Percentiles rank a stretch among this genome's conserved stretches.
These are phyloP conservation scores for Cyclotella sp. DNA, from an alignment of 108 stramenopile species.

Conservation along the genomic window DNA sequence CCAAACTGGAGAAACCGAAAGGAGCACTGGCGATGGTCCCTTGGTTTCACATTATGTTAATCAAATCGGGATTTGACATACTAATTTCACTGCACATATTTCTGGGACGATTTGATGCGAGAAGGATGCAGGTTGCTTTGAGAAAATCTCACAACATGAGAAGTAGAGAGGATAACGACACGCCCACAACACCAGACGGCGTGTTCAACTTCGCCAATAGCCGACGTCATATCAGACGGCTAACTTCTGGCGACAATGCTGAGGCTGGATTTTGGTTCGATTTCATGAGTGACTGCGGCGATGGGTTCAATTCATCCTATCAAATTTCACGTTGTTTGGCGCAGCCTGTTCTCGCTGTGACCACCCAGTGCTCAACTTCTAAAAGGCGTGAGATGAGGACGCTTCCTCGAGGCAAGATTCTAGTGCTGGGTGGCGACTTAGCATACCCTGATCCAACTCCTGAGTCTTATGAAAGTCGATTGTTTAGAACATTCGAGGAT, in stretches of 20 bases:
- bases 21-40: conserved; percentile 64
- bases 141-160: conserved; percentile 8
- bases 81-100: conserved; percentile 63
- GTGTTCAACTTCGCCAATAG: conserved; percentile 50
- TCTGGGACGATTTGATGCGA: conserved; percentile 68
- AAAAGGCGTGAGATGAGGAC: conserved; percentile 11
- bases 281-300: conserved; percentile 68
- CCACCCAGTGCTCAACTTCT: conserved; percentile 12
- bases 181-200: conserved; percentile 18
- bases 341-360: conserved; percentile 57
- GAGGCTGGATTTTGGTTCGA: conserved; percentile 65
- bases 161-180: neutral
- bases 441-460: conserved; percentile 66
- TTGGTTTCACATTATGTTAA: conserved; percentile 62
- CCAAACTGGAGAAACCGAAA: conserved; percentile 43
- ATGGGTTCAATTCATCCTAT: conserved; percentile 70
- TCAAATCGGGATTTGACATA: conserved; percentile 48
- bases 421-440: conserved; percentile 73
- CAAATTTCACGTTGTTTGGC: conserved; percentile 64
- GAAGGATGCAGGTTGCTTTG: conserved; percentile 61
- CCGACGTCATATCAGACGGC: conserved; percentile 9
- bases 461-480: conserved; percentile 58
- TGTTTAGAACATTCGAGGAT: conserved; percentile 72
- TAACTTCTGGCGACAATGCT: neutral
- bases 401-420: conserved; percentile 61